These are phyloP conservation scores for Gossypium sturtianum DNA, from an alignment of 345 rosid genomes.

Conservation along the genomic window DNA sequence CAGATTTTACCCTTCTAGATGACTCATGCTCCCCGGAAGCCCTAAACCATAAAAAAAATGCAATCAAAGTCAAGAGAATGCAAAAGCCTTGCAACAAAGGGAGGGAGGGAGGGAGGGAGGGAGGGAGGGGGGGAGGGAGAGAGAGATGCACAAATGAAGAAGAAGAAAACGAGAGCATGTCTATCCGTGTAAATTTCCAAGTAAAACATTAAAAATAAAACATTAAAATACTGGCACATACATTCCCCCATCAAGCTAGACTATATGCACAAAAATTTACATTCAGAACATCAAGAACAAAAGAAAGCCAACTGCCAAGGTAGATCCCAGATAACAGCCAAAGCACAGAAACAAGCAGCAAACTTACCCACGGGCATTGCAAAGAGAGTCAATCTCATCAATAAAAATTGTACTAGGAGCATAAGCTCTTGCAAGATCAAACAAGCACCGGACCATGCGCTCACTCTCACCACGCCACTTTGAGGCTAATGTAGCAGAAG, in stretches of 20 bases:
- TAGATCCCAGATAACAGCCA: slow-evolving; percentile 2
- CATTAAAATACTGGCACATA: not conserved
- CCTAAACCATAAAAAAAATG: slow-evolving; percentile 30
- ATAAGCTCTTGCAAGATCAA: slow-evolving; percentile 12
- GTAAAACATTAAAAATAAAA: not conserved
- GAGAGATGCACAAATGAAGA: not conserved
- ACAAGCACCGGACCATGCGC: slow-evolving; percentile 13
- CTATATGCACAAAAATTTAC: not conserved
- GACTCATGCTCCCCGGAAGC: slow-evolving; percentile 99
- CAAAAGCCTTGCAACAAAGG: not conserved
- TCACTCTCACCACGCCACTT: slow-evolving; percentile 30
- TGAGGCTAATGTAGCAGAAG: slow-evolving; percentile 7
- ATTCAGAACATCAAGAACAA: slow-evolving; percentile 1
- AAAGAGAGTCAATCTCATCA: slow-evolving; percentile 10
- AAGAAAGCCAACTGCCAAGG: slow-evolving; percentile 1
- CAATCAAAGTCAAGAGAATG: not conserved
- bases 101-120: not conserved
- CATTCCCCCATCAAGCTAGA: not conserved
- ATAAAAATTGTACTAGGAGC: slow-evolving; percentile 12
- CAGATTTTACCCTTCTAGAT: slow-evolving; percentile 98
- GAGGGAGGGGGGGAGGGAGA: not conserved
- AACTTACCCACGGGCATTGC: slow-evolving; percentile 24
- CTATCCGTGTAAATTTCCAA: not conserved
- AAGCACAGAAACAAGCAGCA: not conserved
- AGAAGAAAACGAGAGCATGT: not conserved